Percentiles rank a stretch among this genome's conserved stretches.
Conservation (phyloP, 2,329 filamentous ascomycete genomes). For the Fusarium neocosmosporiellum region DNA sequence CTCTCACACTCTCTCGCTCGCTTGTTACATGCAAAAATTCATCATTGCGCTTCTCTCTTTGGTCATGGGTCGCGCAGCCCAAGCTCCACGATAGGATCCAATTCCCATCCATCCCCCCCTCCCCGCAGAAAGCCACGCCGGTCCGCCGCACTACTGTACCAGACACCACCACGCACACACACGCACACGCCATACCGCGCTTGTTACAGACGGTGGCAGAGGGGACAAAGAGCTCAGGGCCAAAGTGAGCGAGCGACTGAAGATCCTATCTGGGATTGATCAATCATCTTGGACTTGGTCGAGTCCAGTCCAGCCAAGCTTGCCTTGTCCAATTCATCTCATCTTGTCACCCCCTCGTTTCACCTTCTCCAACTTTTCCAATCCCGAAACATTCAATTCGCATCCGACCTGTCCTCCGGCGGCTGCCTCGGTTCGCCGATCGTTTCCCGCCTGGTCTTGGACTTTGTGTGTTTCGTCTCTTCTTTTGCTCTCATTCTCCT, state of each 20-base stretch:
- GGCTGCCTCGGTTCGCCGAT: slow-evolving; percentile 34
- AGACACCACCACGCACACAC: slow-evolving; percentile 1
- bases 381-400: slow-evolving; percentile 3
- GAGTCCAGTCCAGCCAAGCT: background rate
- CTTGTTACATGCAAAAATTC: background rate
- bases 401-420: slow-evolving; percentile 8
- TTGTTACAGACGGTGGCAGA: background rate
- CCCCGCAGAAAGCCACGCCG: slow-evolving; percentile 17
- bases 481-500: slow-evolving; percentile 3
- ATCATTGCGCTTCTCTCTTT: slow-evolving; percentile 1
- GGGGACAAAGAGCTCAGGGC: background rate
- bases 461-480: background rate
- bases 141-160: background rate
- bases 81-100: slow-evolving; percentile 30
- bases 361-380: background rate
- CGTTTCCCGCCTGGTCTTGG: slow-evolving; percentile 9
- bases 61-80: slow-evolving; percentile 27
- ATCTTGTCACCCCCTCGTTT: background rate
- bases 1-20: background rate
- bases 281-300: background rate
- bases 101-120: background rate
- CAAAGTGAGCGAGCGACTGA: background rate
- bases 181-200: background rate
- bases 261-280: background rate
- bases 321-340: background rate